These are phyloP conservation scores for Xerophyta viscosa DNA, from an alignment of 106 monocot species.

Conservation along the genomic window DNA sequence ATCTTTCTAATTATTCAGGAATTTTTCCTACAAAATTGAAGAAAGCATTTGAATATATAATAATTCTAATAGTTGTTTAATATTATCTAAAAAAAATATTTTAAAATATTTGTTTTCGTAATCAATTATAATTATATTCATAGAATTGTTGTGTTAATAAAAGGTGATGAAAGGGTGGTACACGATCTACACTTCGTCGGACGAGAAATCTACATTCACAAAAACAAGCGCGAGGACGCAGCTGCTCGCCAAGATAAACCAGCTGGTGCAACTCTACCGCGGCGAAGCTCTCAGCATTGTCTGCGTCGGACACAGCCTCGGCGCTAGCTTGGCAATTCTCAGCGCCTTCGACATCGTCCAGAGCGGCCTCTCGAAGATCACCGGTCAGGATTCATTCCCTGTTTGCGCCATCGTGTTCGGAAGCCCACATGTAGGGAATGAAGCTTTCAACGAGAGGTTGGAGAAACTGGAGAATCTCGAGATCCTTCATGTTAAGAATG, in stretches of 20 bases:
- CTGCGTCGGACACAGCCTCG: constrained; percentile 39
- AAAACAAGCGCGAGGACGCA: constrained; percentile 27
- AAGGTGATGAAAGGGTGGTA: constrained; percentile 53
- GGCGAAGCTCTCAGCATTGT: constrained; percentile 33
- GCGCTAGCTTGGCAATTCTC: constrained; percentile 31
- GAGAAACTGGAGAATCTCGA: constrained; percentile 16
- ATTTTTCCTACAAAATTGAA: too few relatives aligned
- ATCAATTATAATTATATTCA: too few relatives aligned
- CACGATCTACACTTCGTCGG: constrained; percentile 30
- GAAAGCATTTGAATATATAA: too few relatives aligned
- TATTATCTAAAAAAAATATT: too few relatives aligned
- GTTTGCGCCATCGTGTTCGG: constrained; percentile 45
- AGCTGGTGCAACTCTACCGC: constrained; percentile 25
- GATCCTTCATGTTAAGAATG: constrained; percentile 39
- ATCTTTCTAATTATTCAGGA: too few relatives aligned
- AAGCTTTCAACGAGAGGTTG: constrained; percentile 29
- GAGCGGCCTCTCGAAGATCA: constrained; percentile 22
- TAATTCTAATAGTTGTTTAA: too few relatives aligned
- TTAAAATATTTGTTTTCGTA: too few relatives aligned
- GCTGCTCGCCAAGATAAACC: constrained; percentile 26
- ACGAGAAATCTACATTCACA: constrained; percentile 22
- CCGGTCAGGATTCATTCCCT: constrained; percentile 5
- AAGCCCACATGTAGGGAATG: constrained; percentile 45
- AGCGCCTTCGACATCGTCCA: constrained; percentile 47
- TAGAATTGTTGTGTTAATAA: too few relatives aligned